phyloP scores from a whole-genome alignment of 2,329 filamentous ascomycete species.

The Cladosporium cucumerinum region DNA sequence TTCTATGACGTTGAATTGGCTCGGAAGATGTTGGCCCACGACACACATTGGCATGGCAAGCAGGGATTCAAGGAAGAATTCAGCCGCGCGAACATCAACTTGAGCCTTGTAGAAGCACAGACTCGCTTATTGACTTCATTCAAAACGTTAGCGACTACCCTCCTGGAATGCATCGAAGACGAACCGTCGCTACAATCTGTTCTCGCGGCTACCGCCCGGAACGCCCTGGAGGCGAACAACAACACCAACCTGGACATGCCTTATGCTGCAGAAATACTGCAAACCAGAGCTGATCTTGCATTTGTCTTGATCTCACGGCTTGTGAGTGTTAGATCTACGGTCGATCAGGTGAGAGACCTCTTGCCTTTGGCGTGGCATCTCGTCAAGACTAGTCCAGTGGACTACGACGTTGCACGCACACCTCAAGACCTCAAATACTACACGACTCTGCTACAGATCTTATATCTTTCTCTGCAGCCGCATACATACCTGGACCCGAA shows the following conservation, averaged over 20 bases:
- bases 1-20: conserved; percentile 81
- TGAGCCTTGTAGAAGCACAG: conserved; percentile 90
- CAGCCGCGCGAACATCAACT: conserved; percentile 79
- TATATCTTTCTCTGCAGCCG: conserved; percentile 77
- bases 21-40: conserved; percentile 70
- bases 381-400: conserved; percentile 51
- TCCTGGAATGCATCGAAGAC: conserved; percentile 61
- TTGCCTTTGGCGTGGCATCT: conserved; percentile 60
- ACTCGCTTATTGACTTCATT: conserved; percentile 82
- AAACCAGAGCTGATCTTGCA: conserved; percentile 74
- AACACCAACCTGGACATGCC: conserved; percentile 68
- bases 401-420: conserved; percentile 59
- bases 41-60: conserved; percentile 70
- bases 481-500: conserved; percentile 40
- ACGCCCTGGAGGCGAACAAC: conserved; percentile 76
- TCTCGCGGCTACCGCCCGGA: conserved; percentile 70
- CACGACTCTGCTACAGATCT: conserved; percentile 74
- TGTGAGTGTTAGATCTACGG: conserved; percentile 52
- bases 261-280: conserved; percentile 75
- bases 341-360: conserved; percentile 52
- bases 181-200: conserved; percentile 61
- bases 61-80: conserved; percentile 77
- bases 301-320: conserved; percentile 80
- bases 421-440: conserved; percentile 67
- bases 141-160: conserved; percentile 81